Conservation (phyloP, 2,329 filamentous ascomycete genomes). For the Dothideomycetes sp. region DNA sequence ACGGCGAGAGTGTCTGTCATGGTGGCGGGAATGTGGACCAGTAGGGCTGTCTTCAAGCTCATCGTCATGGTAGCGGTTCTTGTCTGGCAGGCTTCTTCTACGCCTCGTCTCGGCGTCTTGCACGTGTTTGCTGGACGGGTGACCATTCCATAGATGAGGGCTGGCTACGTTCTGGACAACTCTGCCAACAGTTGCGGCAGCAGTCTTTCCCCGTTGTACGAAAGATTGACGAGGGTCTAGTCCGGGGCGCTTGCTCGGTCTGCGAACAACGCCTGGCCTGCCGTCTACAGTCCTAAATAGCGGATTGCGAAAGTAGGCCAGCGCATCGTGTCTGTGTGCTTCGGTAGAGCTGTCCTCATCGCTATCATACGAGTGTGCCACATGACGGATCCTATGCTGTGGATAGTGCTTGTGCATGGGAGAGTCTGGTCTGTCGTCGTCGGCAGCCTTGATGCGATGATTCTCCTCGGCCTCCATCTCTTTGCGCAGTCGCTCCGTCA, state of each 20-base stretch:
- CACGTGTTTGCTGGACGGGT: conserved; percentile 11
- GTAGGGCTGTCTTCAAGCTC: conserved; percentile 10
- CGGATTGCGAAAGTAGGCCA: conserved; percentile 38
- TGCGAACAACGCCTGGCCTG: conserved; percentile 31
- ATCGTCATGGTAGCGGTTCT: conserved; percentile 14
- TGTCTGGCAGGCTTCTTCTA: conserved; percentile 12
- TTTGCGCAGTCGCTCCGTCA: conserved; percentile 57
- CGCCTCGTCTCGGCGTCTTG: conserved; percentile 9
- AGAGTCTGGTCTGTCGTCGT: conserved; percentile 12
- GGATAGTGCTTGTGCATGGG: conserved; percentile 4
- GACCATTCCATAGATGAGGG: conserved; percentile 25
- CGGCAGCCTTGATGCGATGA: conserved; percentile 9
- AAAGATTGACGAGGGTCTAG: conserved; percentile 21
- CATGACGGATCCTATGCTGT: conserved; percentile 10
- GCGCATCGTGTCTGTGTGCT: conserved; percentile 31
- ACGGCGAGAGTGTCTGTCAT: conserved; percentile 6
- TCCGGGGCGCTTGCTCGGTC: conserved; percentile 22
- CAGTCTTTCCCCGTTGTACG: conserved; percentile 24
- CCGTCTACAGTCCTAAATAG: conserved; percentile 35
- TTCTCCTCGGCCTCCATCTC: conserved; percentile 42
- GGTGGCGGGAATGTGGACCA: conserved; percentile 8
- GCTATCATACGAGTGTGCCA: conserved; percentile 12
- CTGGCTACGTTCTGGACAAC: conserved; percentile 23
- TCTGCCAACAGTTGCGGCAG: conserved; percentile 22
- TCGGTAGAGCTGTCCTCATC: conserved; percentile 28